Conservation (phyloP, 768 basidiomycete species). For the Sarcodon sp. region DNA sequence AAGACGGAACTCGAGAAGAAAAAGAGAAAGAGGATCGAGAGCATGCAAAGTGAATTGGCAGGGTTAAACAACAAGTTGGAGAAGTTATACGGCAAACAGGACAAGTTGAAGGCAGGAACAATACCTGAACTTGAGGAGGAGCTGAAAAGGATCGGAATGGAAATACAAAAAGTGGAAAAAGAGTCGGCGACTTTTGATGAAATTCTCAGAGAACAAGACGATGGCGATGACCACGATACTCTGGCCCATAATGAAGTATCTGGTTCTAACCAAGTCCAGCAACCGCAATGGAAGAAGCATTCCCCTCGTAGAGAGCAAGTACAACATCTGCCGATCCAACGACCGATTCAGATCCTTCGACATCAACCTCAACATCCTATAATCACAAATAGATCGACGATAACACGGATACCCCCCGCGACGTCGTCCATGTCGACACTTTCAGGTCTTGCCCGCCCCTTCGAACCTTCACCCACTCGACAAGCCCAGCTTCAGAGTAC, state of each 20-base stretch:
- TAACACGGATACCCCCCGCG: constrained; percentile 3
- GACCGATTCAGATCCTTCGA: constrained; percentile 8
- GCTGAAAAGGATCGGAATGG: constrained; percentile 42
- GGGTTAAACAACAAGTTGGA: constrained; percentile 52
- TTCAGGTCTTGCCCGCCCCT: constrained; percentile 41
- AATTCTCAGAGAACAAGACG: constrained; percentile 5
- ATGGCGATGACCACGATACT: constrained; percentile 3
- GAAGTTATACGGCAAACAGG: constrained; percentile 47
- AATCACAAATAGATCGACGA: constrained; percentile 1
- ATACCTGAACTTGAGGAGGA: constrained; percentile 61
- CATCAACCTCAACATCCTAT: constrained; percentile 1
- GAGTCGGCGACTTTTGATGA: constrained; percentile 16
- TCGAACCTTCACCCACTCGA: constrained; percentile 29
- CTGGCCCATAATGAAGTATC: neutral
- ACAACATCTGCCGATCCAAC: constrained; percentile 6
- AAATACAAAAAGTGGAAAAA: constrained; percentile 36
- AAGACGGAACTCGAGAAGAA: constrained; percentile 34
- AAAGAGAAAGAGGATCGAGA: constrained; percentile 41
- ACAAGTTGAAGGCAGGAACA: constrained; percentile 43
- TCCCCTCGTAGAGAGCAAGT: constrained; percentile 1
- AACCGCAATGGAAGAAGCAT: neutral
- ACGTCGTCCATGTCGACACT: constrained; percentile 21
- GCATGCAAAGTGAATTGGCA: constrained; percentile 43
- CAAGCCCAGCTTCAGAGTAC: constrained; percentile 1
- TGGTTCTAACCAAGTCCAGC: neutral